Evolutionary conservation across 257 asterid species (phyloP).

Genomic region (Verbascum thapsus): DNA sequence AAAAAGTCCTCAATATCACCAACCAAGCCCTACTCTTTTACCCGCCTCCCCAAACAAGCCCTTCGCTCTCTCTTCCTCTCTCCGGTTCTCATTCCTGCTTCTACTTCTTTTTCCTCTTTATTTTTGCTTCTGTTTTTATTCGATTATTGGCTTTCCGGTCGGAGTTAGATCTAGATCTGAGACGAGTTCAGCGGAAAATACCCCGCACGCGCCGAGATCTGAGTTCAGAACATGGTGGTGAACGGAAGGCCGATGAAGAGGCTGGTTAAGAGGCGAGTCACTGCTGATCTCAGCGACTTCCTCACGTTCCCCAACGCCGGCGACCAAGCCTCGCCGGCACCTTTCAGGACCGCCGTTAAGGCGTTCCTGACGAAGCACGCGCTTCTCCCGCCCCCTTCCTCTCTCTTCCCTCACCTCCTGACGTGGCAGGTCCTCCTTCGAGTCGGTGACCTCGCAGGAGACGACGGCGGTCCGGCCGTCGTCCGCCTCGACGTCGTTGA

Average conservation of each 20-base stretch:
- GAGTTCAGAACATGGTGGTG: conserved; percentile 54
- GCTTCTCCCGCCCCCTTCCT: conserved; percentile 70
- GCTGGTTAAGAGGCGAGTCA: conserved; percentile 69
- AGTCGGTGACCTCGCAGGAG: conserved; percentile 59
- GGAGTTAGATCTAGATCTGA: conserved; percentile 42
- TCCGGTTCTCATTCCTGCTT: conserved; percentile 17
- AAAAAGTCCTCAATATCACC: conserved; percentile 39
- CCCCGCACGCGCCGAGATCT: conserved; percentile 50
- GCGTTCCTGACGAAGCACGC: conserved; percentile 65
- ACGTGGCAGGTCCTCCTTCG: conserved; percentile 87
- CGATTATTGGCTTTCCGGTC: conserved; percentile 30
- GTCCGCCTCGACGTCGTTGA: conserved; percentile 84
- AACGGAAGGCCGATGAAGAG: conserved; percentile 61
- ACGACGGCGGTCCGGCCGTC: conserved; percentile 62
- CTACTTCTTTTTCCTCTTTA: neutral
- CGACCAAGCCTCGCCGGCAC: conserved; percentile 40
- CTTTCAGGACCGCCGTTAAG: conserved; percentile 64
- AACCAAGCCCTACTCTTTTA: conserved; percentile 48
- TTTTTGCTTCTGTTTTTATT: neutral
- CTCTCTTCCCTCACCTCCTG: conserved; percentile 82
- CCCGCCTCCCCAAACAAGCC: conserved; percentile 39
- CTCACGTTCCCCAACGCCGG: conserved; percentile 59
- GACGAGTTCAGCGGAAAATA: conserved; percentile 29
- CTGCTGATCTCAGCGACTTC: conserved; percentile 73
- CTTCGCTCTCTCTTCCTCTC: conserved; percentile 34